A percentile compares a stretch with the other conserved stretches of the same genome.
phyloP scores from a whole-genome alignment of 2,329 filamentous ascomycete species.

The Microcyclospora tardicrescens region DNA sequence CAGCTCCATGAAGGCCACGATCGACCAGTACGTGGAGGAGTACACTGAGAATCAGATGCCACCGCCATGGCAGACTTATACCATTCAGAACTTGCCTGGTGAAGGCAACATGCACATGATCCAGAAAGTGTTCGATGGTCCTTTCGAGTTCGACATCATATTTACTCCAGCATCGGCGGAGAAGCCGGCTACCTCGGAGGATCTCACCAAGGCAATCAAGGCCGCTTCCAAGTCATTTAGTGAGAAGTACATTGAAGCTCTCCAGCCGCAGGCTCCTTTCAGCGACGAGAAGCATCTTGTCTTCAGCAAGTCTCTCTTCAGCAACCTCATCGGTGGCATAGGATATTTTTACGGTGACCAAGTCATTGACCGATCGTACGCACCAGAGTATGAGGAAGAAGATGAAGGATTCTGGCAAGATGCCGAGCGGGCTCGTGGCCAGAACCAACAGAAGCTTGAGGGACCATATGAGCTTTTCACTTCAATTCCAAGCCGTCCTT shows the following conservation, averaged over 20 bases:
- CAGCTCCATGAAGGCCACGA: constrained; percentile 47
- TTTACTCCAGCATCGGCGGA: constrained; percentile 63
- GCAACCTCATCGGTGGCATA: constrained; percentile 84
- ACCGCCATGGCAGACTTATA: constrained; percentile 76
- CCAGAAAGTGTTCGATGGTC: constrained; percentile 80
- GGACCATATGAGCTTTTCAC: constrained; percentile 84
- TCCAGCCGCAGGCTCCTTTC: constrained; percentile 66
- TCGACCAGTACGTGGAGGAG: constrained; percentile 46
- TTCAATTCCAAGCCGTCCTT: constrained; percentile 79
- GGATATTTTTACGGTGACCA: constrained; percentile 90
- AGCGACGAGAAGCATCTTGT: constrained; percentile 52
- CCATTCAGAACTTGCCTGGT: constrained; percentile 55
- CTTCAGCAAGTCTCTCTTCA: constrained; percentile 84
- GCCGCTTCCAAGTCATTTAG: constrained; percentile 55
- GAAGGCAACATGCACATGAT: constrained; percentile 73
- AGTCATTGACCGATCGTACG: constrained; percentile 79
- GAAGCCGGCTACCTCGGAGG: constrained; percentile 31
- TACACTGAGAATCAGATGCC: constrained; percentile 56
- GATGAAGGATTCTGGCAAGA: constrained; percentile 94
- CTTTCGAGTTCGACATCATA: constrained; percentile 85
- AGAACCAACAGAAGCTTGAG: constrained; percentile 56
- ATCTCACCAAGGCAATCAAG: constrained; percentile 58
- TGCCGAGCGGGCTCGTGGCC: constrained; percentile 62
- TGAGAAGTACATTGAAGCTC: constrained; percentile 58
- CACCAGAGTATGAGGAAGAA: constrained; percentile 88